These are phyloP conservation scores for Alternaria longipes DNA, from an alignment of 2,329 filamentous ascomycete genomes.

Conservation along the genomic window DNA sequence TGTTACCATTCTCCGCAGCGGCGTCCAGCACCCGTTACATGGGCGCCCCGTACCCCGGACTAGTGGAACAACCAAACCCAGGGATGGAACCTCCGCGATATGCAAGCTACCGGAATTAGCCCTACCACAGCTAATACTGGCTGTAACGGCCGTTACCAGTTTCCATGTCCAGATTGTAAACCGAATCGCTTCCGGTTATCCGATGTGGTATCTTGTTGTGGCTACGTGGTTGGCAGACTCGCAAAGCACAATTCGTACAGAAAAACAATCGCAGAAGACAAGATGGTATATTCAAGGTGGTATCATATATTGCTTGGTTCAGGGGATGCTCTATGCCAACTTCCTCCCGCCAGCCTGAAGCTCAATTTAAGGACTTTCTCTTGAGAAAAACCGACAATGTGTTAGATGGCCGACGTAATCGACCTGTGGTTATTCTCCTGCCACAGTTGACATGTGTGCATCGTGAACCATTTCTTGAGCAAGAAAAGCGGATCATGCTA, in stretches of 20 bases:
- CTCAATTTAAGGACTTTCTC: neutral
- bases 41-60: slow-evolving; percentile 27
- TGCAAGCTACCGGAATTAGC: slow-evolving; percentile 63
- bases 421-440: neutral
- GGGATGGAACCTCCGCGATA: slow-evolving; percentile 9
- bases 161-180: slow-evolving; percentile 97
- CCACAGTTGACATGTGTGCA: neutral
- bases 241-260: neutral
- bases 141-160: slow-evolving; percentile 74
- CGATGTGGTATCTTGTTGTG: slow-evolving; percentile 87
- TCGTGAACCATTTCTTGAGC: neutral
- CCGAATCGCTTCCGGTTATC: slow-evolving; percentile 85
- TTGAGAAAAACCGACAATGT: neutral
- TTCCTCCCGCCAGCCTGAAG: slow-evolving; percentile 87
- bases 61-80: slow-evolving; percentile 19
- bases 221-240: slow-evolving; percentile 54
- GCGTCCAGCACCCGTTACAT: slow-evolving; percentile 49
- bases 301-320: slow-evolving; percentile 82
- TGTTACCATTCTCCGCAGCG: slow-evolving; percentile 53
- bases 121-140: slow-evolving; percentile 75
- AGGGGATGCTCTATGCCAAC: slow-evolving; percentile 83
- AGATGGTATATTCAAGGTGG: slow-evolving; percentile 59
- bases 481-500: neutral
- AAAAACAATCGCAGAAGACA: slow-evolving; percentile 2
- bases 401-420: neutral